These are phyloP conservation scores for Musa beccarii DNA, from an alignment of 176 grass and related monocot genomes.

Conservation along the genomic window DNA sequence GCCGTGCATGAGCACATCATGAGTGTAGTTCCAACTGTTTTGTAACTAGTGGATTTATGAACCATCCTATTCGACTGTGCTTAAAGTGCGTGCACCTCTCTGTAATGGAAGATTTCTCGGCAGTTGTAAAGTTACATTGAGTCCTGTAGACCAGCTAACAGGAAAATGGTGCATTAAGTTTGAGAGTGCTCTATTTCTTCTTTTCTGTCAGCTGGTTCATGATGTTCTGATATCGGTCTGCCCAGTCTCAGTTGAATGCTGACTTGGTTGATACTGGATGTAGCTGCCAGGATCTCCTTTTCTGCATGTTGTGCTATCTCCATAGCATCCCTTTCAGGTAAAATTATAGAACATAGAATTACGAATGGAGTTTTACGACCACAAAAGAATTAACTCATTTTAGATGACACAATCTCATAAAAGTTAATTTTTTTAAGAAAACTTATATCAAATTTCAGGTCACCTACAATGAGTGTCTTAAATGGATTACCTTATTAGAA, in stretches of 20 bases:
- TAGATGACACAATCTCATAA: constrained; percentile 3
- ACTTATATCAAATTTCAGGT: no score
- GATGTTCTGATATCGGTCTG: constrained; percentile 50
- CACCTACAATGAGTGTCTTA: background rate
- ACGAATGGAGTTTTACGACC: background rate
- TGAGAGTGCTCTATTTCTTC: background rate
- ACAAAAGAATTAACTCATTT: constrained; percentile 13
- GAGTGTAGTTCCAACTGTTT: no score
- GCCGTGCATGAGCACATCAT: no score
- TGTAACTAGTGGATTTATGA: no score
- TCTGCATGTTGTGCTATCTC: constrained; percentile 60
- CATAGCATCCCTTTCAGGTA: constrained; percentile 56
- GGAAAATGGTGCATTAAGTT: background rate
- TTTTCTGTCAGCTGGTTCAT: constrained; percentile 20
- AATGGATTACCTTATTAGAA: constrained; percentile 62
- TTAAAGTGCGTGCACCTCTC: no score
- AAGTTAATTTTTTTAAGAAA: no score
- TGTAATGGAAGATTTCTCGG: no score
- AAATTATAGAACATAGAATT: background rate
- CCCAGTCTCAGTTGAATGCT: constrained; percentile 72
- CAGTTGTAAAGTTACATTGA: background rate
- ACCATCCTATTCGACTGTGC: no score
- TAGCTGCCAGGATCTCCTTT: constrained; percentile 62
- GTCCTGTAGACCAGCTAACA: background rate
- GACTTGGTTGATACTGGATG: constrained; percentile 67